Evolutionary conservation across 2,329 filamentous ascomycete species (phyloP), one percentile per base, ranked within the genome.

Genomic region (Pseudogymnoascus sp.): DNA sequence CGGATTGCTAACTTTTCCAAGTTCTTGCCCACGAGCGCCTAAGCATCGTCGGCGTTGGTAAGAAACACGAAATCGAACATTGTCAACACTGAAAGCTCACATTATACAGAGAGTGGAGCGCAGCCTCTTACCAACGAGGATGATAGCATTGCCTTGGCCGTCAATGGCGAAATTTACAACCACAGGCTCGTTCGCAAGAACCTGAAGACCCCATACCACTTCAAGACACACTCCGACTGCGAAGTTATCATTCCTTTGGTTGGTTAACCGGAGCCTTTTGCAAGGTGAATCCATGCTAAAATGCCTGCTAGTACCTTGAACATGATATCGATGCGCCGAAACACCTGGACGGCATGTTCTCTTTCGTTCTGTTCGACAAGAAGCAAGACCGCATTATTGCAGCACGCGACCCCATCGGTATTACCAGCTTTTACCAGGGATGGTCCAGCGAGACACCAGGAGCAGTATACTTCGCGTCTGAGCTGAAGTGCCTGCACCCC

Each of bases 131-230:
- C 93, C 80, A 97, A 91, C 80, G 86, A 91, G 68, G 93, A 97
- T 74, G 88, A 86, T 67, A 88, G 82, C 70, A 87, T 99, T 70
- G 87, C 93, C 66, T 85, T 99, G 64, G 93, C 94, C 66, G 94
- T 97, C 84, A 99, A 99, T 77, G 94, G 94, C 77, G 94, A 99
- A 76, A 99, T 99, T 74, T 99, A 99, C 83, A 99, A 99, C 86
- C 94, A 99, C 79, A 89, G 93, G 73, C 84, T 96, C 71, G 82
- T 99, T 71, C 88, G 94, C 73, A 97, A 97, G 79, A 80, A 81
- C 69, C 80, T 97, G 70, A 90, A 90, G 77, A 85, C 80, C 63
- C 83, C 86, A 37, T 97, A 97, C 77, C 87, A 92, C 76, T 99
- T 97, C 86, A 97, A 97, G 86, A 99, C 94, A 67, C 89, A 94